Evolutionary conservation across 1,284 basidiomycete species (phyloP).

Genomic region (Rhodotorula mucilaginosa): DNA sequence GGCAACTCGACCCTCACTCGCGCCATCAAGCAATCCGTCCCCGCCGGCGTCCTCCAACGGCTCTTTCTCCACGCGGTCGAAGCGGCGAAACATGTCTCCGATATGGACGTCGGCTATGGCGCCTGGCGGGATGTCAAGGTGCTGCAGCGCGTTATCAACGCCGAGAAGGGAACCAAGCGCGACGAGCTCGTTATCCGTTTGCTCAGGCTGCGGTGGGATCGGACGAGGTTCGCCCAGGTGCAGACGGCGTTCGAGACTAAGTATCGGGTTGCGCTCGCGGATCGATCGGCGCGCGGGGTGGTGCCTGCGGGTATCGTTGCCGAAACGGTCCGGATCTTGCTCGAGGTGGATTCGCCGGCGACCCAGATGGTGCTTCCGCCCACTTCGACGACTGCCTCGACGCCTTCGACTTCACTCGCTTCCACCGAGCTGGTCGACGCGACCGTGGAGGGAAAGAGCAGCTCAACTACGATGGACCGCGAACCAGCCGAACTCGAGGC

Average conservation of each 20-base stretch:
- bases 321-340: constrained; percentile 7
- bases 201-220: constrained; percentile 36
- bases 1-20: constrained; percentile 29
- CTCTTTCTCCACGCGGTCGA: constrained; percentile 30
- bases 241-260: constrained; percentile 28
- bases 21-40: constrained; percentile 34
- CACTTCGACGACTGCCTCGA: too few relatives aligned
- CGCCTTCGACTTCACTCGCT: too few relatives aligned
- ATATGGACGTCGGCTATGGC: not conserved
- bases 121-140: constrained; percentile 34
- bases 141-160: constrained; percentile 17
- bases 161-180: constrained; percentile 4
- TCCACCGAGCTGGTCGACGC: too few relatives aligned
- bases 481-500: constrained; percentile 21
- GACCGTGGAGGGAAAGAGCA: too few relatives aligned
- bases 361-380: too few relatives aligned
- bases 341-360: not conserved
- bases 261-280: constrained; percentile 13
- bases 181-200: constrained; percentile 29
- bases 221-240: constrained; percentile 24
- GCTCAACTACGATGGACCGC: not conserved
- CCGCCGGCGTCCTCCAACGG: constrained; percentile 14
- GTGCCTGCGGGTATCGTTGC: constrained; percentile 2
- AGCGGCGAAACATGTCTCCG: constrained; percentile 22
- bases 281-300: constrained; percentile 3